Evolutionary conservation across 139 green algal genomes (phyloP).

Genomic region (Cymbomonas tetramitiformis): DNA sequence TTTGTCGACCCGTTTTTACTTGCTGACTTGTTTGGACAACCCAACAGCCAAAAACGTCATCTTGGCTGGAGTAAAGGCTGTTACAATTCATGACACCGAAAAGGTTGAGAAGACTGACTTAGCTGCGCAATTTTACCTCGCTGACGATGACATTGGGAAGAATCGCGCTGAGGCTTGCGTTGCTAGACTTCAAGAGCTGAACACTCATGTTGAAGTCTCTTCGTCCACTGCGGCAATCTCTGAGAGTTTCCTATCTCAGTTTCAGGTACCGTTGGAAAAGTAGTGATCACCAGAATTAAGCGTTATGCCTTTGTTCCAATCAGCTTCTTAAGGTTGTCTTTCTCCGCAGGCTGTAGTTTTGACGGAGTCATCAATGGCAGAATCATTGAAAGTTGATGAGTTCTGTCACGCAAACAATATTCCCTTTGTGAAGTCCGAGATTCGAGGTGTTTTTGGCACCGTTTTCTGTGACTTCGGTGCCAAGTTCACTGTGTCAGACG

Average conservation of each 20-base stretch:
- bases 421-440: constrained; percentile 72
- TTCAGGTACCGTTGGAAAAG: too few relatives aligned
- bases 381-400: constrained; percentile 55
- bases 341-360: constrained; percentile 63
- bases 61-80: constrained; percentile 76
- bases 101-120: constrained; percentile 50
- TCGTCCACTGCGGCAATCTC: constrained; percentile 19
- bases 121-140: constrained; percentile 85
- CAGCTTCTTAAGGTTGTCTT: too few relatives aligned
- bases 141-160: constrained; percentile 64
- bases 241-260: neutral
- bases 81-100: constrained; percentile 69
- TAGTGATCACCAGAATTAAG: too few relatives aligned
- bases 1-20: neutral
- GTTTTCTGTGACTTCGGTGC: constrained; percentile 93
- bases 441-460: constrained; percentile 74
- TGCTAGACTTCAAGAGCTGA: constrained; percentile 84
- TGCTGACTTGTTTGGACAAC: constrained; percentile 37
- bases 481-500: constrained; percentile 67
- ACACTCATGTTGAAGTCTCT: constrained; percentile 63
- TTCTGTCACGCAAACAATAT: constrained; percentile 53
- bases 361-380: constrained; percentile 41
- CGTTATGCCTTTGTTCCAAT: too few relatives aligned
- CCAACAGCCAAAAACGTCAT: constrained; percentile 99
- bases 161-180: constrained; percentile 78